Conservation (phyloP, 192 early-diverging fungal species). For the Jimgerdemannia lactiflua region DNA sequence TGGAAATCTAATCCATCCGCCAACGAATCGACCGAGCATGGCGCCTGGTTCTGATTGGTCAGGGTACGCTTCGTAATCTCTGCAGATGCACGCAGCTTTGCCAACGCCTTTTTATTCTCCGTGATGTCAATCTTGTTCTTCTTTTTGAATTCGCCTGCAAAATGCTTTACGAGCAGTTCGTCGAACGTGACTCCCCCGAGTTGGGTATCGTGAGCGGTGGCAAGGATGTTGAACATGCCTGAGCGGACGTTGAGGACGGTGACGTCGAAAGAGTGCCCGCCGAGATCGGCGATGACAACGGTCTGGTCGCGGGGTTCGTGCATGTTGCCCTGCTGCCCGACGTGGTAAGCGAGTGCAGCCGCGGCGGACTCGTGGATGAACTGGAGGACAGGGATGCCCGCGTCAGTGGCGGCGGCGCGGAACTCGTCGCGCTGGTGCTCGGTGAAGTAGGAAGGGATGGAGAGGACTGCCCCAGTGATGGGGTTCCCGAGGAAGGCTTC, state of each 20-base stretch:
- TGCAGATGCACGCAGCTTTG: constrained; percentile 81
- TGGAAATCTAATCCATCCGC: constrained; percentile 91
- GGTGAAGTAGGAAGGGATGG: constrained; percentile 84
- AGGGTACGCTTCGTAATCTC: constrained; percentile 94
- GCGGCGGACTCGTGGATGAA: constrained; percentile 89
- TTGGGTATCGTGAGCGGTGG: constrained; percentile 70
- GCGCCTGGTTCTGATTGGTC: constrained; percentile 72
- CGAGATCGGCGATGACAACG: constrained; percentile 87
- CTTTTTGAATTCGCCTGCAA: constrained; percentile 85
- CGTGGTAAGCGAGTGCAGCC: constrained; percentile 83
- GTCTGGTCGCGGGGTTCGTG: constrained; percentile 65
- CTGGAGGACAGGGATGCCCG: constrained; percentile 79
- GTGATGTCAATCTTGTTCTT: constrained; percentile 80
- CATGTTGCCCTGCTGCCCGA: constrained; percentile 47
- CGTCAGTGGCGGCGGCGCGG: constrained; percentile 59
- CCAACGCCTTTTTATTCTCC: constrained; percentile 69
- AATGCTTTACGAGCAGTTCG: constrained; percentile 75
- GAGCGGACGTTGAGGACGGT: constrained; percentile 75
- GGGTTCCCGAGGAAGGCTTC: constrained; percentile 79
- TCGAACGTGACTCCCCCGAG: constrained; percentile 89
- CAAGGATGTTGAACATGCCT: constrained; percentile 80
- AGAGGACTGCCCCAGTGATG: constrained; percentile 82
- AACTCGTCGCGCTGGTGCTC: constrained; percentile 70
- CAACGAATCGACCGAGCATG: constrained; percentile 92
- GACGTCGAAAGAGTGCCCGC: constrained; percentile 81